A percentile compares a stretch with the other conserved stretches of the same genome.
phyloP scores from a whole-genome alignment of 2,329 filamentous ascomycete species.

The Trichoderma brevicompactum region DNA sequence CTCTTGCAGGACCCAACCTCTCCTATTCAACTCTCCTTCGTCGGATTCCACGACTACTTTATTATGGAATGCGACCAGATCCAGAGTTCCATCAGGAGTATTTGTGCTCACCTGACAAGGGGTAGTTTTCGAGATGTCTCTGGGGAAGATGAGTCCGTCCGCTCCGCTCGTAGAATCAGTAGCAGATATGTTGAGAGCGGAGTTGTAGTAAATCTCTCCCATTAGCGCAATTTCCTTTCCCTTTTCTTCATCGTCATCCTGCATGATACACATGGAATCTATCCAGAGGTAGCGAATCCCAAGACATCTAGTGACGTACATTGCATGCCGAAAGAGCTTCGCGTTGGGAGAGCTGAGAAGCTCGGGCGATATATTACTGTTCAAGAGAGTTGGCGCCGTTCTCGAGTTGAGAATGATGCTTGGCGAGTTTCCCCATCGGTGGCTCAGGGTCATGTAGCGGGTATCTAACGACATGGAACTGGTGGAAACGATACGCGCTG shows the following conservation, averaged over 20 bases:
- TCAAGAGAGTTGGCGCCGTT: not conserved
- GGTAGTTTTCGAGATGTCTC: slow-evolving; percentile 22
- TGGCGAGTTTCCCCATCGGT: not conserved
- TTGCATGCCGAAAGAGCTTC: not conserved
- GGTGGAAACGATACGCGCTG: not conserved
- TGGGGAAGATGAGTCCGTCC: slow-evolving; percentile 24
- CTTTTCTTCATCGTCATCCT: slow-evolving; percentile 25
- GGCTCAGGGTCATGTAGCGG: not conserved
- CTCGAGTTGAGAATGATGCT: not conserved
- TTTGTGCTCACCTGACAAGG: slow-evolving; percentile 24
- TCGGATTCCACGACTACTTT: not conserved
- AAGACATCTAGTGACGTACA: slow-evolving; percentile 3
- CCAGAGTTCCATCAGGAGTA: not conserved
- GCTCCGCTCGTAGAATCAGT: slow-evolving; percentile 27
- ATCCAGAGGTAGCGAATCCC: slow-evolving; percentile 15
- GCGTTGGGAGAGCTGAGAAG: not conserved
- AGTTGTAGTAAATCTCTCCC: slow-evolving; percentile 32
- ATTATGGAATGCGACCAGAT: slow-evolving; percentile 11
- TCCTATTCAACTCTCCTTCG: slow-evolving; percentile 17
- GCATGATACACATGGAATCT: slow-evolving; percentile 24
- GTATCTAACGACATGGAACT: not conserved
- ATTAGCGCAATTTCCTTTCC: slow-evolving; percentile 28
- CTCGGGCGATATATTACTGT: not conserved
- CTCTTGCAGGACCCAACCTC: slow-evolving; percentile 26
- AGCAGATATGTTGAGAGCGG: slow-evolving; percentile 31